phyloP scores from a whole-genome alignment of 441 rosid species.

The Croton setiger region DNA sequence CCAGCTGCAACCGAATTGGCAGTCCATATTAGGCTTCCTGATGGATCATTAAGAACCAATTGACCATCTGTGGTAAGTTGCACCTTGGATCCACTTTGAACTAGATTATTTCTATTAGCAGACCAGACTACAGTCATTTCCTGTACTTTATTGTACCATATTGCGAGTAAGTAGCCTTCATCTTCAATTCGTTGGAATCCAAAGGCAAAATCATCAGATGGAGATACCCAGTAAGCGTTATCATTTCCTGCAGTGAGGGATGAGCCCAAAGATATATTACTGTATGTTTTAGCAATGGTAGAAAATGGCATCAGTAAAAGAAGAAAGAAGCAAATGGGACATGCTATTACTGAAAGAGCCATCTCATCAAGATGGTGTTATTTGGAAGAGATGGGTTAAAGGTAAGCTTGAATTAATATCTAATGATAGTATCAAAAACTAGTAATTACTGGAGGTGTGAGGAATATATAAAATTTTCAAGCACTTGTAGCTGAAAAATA shows the following conservation, averaged over 20 bases:
- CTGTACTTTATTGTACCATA: constrained; percentile 20
- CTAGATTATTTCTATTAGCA: constrained; percentile 21
- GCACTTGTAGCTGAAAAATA: no score
- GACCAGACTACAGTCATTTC: constrained; percentile 34
- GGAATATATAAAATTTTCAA: no score
- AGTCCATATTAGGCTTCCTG: constrained; percentile 9
- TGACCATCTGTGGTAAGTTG: constrained; percentile 19
- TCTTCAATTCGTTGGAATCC: constrained; percentile 15
- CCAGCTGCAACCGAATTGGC: not conserved
- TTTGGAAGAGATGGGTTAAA: no score
- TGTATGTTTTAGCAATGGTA: constrained; percentile 12
- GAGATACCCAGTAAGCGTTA: constrained; percentile 29
- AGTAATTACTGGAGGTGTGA: no score
- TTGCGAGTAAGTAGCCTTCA: constrained; percentile 22
- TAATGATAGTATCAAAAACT: no score
- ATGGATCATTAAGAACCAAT: constrained; percentile 27
- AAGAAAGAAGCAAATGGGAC: not conserved
- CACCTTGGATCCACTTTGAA: constrained; percentile 26
- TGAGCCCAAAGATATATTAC: constrained; percentile 16
- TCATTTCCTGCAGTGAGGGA: constrained; percentile 23
- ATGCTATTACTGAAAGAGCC: no score
- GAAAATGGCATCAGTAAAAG: constrained; percentile 8
- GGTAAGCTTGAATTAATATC: no score
- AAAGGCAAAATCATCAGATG: constrained; percentile 42
- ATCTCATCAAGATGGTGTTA: no score